A percentile compares a stretch with the other conserved stretches of the same genome.
phyloP scores from a whole-genome alignment of 2,329 filamentous ascomycete species.

The Aspergillus tanneri region DNA sequence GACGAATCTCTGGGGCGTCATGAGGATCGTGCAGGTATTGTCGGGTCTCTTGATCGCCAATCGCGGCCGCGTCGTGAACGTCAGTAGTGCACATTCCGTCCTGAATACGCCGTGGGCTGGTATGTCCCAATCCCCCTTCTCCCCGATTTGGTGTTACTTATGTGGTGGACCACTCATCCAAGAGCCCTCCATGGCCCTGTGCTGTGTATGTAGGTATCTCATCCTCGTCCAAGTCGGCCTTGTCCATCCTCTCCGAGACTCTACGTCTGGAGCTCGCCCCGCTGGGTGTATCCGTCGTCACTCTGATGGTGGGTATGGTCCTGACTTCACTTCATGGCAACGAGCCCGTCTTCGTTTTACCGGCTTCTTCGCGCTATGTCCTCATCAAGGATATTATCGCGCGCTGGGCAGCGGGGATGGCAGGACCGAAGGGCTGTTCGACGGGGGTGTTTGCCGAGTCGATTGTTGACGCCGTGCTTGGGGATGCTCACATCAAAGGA shows the following conservation, averaged over 20 bases:
- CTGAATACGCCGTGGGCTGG: slow-evolving; percentile 39
- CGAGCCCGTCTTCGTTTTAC: slow-evolving; percentile 5
- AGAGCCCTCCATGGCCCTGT: too few species aligned
- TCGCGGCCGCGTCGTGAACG: slow-evolving; percentile 30
- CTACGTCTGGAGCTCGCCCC: slow-evolving; percentile 35
- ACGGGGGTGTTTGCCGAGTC: slow-evolving; percentile 9
- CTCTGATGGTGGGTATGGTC: slow-evolving; percentile 28
- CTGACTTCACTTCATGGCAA: slow-evolving; percentile 19
- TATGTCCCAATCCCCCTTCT: slow-evolving; percentile 25
- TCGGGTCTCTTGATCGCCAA: slow-evolving; percentile 23
- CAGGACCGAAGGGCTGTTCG: slow-evolving; percentile 11
- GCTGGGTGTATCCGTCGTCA: slow-evolving; percentile 31
- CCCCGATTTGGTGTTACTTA: not conserved
- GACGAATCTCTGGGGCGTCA: slow-evolving; percentile 34
- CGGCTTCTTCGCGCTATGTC: slow-evolving; percentile 6
- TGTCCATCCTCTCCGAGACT: slow-evolving; percentile 27
- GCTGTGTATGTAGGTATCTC: slow-evolving; percentile 25
- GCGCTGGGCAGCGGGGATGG: slow-evolving; percentile 11
- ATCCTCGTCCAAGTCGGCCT: slow-evolving; percentile 33
- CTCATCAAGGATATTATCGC: slow-evolving; percentile 13
- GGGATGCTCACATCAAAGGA: not conserved
- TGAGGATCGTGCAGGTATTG: slow-evolving; percentile 30
- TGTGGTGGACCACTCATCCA: slow-evolving; percentile 25
- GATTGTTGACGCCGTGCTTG: slow-evolving; percentile 14
- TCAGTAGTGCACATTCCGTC: slow-evolving; percentile 14